Conservation (phyloP, 163 green algal species). For the Scenedesmus sp. region DNA sequence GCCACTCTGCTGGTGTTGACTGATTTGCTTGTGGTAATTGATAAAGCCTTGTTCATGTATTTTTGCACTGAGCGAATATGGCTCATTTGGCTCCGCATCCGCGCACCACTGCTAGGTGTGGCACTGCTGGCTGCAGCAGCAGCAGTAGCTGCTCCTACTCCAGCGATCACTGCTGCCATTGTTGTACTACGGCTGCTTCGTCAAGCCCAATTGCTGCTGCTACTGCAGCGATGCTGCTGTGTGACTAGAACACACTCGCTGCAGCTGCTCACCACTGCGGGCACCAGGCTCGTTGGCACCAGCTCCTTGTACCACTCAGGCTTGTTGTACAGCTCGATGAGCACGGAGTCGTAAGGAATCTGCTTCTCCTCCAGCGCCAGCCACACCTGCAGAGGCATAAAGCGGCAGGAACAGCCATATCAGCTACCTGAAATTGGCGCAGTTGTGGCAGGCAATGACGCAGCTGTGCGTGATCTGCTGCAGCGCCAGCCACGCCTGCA, state of each 20-base stretch:
- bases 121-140: background rate
- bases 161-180: background rate
- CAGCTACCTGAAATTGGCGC: background rate
- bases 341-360: slow-evolving; percentile 68
- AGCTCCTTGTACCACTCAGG: slow-evolving; percentile 71
- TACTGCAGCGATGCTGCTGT: background rate
- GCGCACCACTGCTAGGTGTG: background rate
- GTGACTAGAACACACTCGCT: background rate
- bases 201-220: background rate
- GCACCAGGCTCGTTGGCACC: slow-evolving; percentile 65
- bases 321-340: slow-evolving; percentile 74
- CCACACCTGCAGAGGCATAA: background rate
- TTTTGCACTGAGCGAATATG: no score
- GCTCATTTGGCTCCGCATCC: background rate
- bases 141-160: background rate
- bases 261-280: slow-evolving; percentile 50
- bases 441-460: no score
- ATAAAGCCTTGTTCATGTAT: no score
- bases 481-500: no score
- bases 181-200: background rate
- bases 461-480: no score
- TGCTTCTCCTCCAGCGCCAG: slow-evolving; percentile 61
- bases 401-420: background rate
- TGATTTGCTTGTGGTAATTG: no score
- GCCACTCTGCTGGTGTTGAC: no score